Evolutionary conservation across 2,329 filamentous ascomycete genomes (phyloP), one percentile per base, ranked within the genome.

Genomic region (Hymenoscyphus infarciens): DNA sequence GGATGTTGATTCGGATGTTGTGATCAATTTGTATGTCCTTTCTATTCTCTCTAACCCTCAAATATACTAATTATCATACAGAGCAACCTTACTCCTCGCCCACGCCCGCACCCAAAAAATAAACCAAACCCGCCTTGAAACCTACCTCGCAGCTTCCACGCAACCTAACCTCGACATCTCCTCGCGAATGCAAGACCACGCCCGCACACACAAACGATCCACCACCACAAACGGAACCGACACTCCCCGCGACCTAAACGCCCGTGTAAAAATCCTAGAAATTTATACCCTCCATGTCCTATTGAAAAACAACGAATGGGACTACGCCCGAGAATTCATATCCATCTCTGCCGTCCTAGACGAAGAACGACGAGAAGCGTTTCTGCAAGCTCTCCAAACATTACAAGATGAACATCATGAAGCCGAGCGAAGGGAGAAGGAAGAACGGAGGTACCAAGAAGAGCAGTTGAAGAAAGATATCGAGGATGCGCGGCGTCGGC

Each of bases 231-330:
- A 85, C 64, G 91, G 91, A 63, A 87, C 92, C 49, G 87, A 92
- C 73, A 96, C 92, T 0, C 92, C 92, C 0, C 87, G 91, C 66
- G 92, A 96, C 73, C 84, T 97, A 39, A 88, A 90, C 69, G 87
- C 91, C 4, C 85, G 92, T 55, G 87, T 97, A 67, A 96, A 96
- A 78, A 90, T 99, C 52, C 85, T 99, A 58, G 95, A 99, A 77
- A 82, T 99, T 8, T 99, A 97, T 75, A 96, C 92, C 1, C 83
- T 99, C 4, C 95, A 99, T 73, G 91, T 98, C 7, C 85, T 99
- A n/a, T 87, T 94, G 5, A 85, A 92, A 60, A 98, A 97, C 70
- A 87, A 91, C 61, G 92, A 98, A 77, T 99, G 95, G 95, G 91
- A 97, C 63, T 97, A 97, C 71, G 92, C 95, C 3, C 85, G 87